A percentile compares a stretch with the other conserved stretches of the same genome.
These are phyloP conservation scores for Diutina scorzettiae DNA, from an alignment of 1,139 yeast genomes.

Conservation along the genomic window DNA sequence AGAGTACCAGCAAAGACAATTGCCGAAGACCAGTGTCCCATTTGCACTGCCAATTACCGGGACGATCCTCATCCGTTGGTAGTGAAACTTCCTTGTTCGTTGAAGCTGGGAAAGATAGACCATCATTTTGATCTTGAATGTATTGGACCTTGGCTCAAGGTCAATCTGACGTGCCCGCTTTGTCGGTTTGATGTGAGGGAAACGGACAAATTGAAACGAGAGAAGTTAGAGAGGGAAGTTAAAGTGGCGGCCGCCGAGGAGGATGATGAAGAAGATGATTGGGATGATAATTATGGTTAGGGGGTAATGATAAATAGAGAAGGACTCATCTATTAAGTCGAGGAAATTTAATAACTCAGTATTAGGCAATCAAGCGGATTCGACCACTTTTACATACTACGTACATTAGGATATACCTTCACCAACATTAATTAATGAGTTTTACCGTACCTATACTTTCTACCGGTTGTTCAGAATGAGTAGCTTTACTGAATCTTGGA, in stretches of 20 bases:
- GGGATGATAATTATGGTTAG: constrained; percentile 66
- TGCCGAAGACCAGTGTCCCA: constrained; percentile 60
- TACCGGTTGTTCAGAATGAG: too few species aligned
- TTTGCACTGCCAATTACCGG: constrained; percentile 62
- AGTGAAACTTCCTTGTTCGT: constrained; percentile 66
- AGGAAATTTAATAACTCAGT: too few species aligned
- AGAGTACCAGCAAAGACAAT: constrained; percentile 32
- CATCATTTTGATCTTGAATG: constrained; percentile 86
- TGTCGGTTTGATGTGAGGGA: constrained; percentile 64
- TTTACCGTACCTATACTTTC: too few species aligned
- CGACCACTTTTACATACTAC: too few species aligned
- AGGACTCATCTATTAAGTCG: too few species aligned
- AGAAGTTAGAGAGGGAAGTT: constrained; percentile 28
- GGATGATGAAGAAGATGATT: constrained; percentile 45
- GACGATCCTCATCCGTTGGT: constrained; percentile 74
- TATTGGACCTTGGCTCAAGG: constrained; percentile 77
- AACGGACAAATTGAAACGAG: constrained; percentile 27
- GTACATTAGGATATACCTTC: too few species aligned
- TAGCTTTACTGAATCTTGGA: too few species aligned
- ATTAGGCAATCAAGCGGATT: too few species aligned
- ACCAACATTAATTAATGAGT: too few species aligned
- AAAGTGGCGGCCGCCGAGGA: constrained; percentile 23
- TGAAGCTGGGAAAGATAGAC: constrained; percentile 17
- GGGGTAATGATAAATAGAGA: neutral
- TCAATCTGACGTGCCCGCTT: constrained; percentile 77